A percentile compares a stretch with the other conserved stretches of the same genome.
These are phyloP conservation scores for Solanum chacoense DNA, from an alignment of 305 asterid genomes.

Conservation along the genomic window DNA sequence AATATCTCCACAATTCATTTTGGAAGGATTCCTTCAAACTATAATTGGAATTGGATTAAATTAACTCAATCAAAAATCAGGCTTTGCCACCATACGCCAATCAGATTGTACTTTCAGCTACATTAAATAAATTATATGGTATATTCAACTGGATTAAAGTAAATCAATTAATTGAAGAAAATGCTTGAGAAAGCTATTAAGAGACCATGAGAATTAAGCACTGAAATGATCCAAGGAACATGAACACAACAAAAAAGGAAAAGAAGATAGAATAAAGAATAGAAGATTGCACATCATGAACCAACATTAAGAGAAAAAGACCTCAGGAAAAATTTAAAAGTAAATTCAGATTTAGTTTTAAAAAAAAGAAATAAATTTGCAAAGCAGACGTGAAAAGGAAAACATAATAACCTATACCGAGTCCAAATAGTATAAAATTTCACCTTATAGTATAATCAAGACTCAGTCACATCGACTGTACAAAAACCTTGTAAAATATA, in stretches of 20 bases:
- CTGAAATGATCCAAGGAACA: not conserved
- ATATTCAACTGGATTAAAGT: not conserved
- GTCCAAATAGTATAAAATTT: not conserved
- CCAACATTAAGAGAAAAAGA: not conserved
- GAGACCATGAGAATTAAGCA: not conserved
- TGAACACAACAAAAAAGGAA: not conserved
- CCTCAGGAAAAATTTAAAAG: not conserved
- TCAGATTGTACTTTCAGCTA: not conserved
- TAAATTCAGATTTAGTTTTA: not conserved
- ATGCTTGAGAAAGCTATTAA: not conserved
- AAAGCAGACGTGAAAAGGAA: not conserved
- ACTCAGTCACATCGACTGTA: not conserved
- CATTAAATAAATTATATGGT: not conserved
- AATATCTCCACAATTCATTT: not conserved
- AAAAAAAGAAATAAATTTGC: not conserved
- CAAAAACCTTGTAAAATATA: not conserved
- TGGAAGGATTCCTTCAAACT: not conserved
- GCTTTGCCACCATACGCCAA: not conserved
- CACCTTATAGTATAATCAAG: not conserved
- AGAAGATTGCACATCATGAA: not conserved
- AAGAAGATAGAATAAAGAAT: not conserved
- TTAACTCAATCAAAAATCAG: not conserved
- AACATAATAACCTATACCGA: not conserved
- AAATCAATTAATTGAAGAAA: not conserved
- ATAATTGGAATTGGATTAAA: not conserved